Percentiles rank a stretch among this genome's conserved stretches.
These are phyloP conservation scores for Tilletia horrida DNA, from an alignment of 1,284 basidiomycete genomes.

Conservation along the genomic window DNA sequence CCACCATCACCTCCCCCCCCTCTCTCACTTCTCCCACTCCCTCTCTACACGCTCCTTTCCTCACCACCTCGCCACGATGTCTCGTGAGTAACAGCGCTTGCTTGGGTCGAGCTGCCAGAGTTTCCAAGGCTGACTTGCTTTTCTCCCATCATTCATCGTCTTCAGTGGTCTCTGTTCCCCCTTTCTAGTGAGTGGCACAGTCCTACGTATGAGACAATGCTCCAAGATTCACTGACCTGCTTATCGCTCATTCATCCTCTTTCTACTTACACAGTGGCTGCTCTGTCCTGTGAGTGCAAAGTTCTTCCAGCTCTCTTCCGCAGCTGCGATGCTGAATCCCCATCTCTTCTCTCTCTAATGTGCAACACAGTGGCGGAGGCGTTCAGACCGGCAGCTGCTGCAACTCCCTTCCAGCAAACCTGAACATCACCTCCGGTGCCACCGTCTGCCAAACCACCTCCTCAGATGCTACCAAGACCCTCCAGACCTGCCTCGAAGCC, in stretches of 20 bases:
- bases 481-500: constrained; percentile 8
- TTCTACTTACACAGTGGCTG: background rate
- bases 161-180: constrained; percentile 5
- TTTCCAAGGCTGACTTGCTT: background rate
- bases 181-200: constrained; percentile 2
- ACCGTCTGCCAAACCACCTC: constrained; percentile 17
- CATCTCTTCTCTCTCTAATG: background rate
- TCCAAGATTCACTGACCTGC: background rate
- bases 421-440: constrained; percentile 16
- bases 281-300: background rate
- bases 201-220: background rate
- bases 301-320: background rate
- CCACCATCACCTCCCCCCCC: constrained; percentile 58
- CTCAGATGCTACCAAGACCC: constrained; percentile 11
- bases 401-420: background rate
- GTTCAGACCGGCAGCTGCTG: constrained; percentile 10
- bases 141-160: background rate
- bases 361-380: background rate
- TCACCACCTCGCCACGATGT: background rate
- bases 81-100: background rate
- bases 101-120: background rate
- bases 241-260: background rate
- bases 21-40: constrained; percentile 23
- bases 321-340: background rate
- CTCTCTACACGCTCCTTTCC: background rate